Base-by-base conservation (phyloP, 2,329 filamentous ascomycete species). In the Colletotrichum musae region DNA sequence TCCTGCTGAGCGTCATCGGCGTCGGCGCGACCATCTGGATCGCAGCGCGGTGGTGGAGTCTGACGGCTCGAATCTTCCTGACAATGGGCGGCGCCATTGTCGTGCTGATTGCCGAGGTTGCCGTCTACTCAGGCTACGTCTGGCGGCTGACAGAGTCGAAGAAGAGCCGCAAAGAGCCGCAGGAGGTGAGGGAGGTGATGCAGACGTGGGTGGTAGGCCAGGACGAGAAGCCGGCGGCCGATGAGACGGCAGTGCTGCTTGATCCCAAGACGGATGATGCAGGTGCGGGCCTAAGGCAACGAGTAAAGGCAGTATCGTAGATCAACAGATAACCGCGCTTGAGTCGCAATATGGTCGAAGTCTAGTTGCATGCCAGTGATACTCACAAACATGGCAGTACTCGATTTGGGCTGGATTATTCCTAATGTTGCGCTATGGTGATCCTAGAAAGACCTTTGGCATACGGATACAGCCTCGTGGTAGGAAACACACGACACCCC, bases 1-100 rank as follows among this genome's bases (percentile, higher is more conserved):
- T 98, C 58, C 82, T 98, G 47, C 86, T 97, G 61, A 97, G 94
- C 59, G 93, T 98, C 61, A 83, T 95, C 3, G 93, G 95, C 52
- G 93, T 92, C 58, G 92, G 90, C 3, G 90, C 87, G 2, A 93
- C 92, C 7, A 87, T 96, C 41, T 96, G 93, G 93, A 86, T 94
- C n/a, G 87, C 88, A 16, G 92, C 92, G 1, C 85, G 90, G 58
- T 93, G 92, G 86, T 95, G 93, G 93, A 91, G 87, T 71, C 87
- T 91, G 1, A 90, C 93, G 0, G 86, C 89, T 51, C 84, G 93
- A 28, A 77, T 96, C 70, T 91, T 92, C 47, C 79, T 95, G 58
- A 92, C 92, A 39, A 86, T 96, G 82, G 88, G 87, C 6, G 92
- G 93, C 1, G 91, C 90, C 70, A 81, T 91, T 1, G 75, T 93